Percentiles rank a stretch among this genome's conserved stretches.
phyloP scores from a whole-genome alignment of 345 rosid species.

The Ricinus communis region DNA sequence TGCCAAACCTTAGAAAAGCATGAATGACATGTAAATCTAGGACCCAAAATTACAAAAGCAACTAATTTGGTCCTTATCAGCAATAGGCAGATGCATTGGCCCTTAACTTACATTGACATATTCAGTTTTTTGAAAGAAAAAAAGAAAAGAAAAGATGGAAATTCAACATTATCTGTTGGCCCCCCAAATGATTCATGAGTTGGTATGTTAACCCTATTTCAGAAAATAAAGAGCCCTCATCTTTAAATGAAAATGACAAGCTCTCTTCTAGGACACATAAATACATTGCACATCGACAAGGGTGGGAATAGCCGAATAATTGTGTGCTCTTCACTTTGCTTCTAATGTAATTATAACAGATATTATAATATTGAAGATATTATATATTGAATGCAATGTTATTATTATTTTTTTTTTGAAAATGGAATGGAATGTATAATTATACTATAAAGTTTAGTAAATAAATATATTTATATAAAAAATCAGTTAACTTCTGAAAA shows the following conservation, averaged over 20 bases:
- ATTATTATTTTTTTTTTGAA: too few relatives aligned
- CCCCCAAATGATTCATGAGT: not conserved
- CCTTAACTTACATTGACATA: not conserved
- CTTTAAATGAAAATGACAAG: slow-evolving; percentile 13
- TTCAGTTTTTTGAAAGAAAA: too few relatives aligned
- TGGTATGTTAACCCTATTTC: not conserved
- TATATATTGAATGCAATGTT: too few relatives aligned
- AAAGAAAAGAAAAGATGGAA: not conserved
- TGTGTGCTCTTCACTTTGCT: too few relatives aligned
- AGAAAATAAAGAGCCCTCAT: not conserved
- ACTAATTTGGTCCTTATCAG: not conserved
- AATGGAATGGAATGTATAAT: too few relatives aligned
- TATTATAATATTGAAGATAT: too few relatives aligned
- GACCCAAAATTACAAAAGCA: not conserved
- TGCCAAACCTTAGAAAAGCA: not conserved
- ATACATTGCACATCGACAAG: slow-evolving; percentile 4
- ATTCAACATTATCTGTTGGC: not conserved
- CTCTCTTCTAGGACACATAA: not conserved
- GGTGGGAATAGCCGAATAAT: too few relatives aligned
- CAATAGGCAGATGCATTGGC: not conserved
- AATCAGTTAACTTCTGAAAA: too few relatives aligned
- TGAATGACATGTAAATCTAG: not conserved
- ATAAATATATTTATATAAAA: too few relatives aligned
- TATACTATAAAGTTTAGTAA: too few relatives aligned
- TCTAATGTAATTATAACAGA: too few relatives aligned